Conservation (phyloP, 257 asterid species). For the Solanum arcanum region DNA sequence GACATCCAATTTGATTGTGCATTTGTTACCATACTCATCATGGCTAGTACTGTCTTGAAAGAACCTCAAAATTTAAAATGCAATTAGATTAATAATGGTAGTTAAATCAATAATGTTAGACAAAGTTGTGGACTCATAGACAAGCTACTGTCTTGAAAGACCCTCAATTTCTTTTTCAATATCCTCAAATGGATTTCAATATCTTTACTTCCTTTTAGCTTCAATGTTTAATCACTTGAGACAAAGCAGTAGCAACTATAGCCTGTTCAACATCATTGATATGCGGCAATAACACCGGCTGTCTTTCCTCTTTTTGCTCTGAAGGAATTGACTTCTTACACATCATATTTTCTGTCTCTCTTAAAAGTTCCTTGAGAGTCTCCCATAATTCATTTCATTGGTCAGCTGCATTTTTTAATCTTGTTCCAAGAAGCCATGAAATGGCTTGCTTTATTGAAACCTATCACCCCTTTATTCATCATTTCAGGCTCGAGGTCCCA, state of each 20-base stretch:
- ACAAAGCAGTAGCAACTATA: not conserved
- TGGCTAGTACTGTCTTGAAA: not conserved
- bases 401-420: not conserved
- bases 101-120: not conserved
- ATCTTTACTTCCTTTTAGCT: not conserved
- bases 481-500: conserved; percentile 14
- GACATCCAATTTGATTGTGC: not conserved
- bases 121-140: not conserved
- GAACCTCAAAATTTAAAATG: not conserved
- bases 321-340: conserved; percentile 26
- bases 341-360: conserved; percentile 23
- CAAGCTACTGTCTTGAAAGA: not conserved
- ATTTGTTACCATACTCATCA: not conserved
- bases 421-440: conserved; percentile 49
- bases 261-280: not conserved
- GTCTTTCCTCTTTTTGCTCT: conserved; percentile 2
- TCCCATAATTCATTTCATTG: not conserved
- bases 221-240: not conserved
- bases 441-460: conserved; percentile 50
- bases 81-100: not conserved
- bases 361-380: not conserved
- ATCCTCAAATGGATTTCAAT: conserved; percentile 11
- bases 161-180: not conserved
- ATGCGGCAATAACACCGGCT: not conserved
- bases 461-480: conserved; percentile 40